Base-by-base conservation (phyloP, 73 alveolate genomes). In the Symbiodinium pilosum region DNA sequence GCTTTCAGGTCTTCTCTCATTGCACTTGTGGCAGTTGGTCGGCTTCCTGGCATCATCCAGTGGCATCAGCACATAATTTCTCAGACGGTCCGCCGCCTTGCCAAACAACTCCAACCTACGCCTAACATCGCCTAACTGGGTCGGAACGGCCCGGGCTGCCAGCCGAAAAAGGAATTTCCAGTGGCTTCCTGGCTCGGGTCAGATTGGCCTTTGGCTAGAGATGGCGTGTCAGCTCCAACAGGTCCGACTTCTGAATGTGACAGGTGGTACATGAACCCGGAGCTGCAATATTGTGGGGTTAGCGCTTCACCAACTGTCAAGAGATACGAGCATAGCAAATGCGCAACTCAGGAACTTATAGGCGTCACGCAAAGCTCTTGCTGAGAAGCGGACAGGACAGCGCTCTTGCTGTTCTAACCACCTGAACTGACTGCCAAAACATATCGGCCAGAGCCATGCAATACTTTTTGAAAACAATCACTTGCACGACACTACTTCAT, bases 1-100 rank as follows among this genome's bases (percentile, higher is more conserved):
- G 81, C 97, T 85, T 81, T 91, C 97, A 11, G 97, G 97, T n/a
- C 97, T 71, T 34, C 77, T 54, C 88, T 59, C 97, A 16, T 68
- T 41, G 84, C 97, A 91, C 52, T 91, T 91, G 41, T 42, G 83
- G 97, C 97, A 91, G 42, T 44, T 71, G 18, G 89, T 59, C 21
- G 54, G 56, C 41, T 86, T 83, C 97, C 89, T 68, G 75, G 28
- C 20, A 43, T n/a, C n/a, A n/a, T n/a, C n/a, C n/a, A n/a, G n/a
- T n/a, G n/a, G n/a, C n/a, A n/a, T n/a, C n/a, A n/a, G 71, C 71
- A 54, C 71, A 14, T 21, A 7, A 4, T 30, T 54, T 24, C n/a
- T 12, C 71, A 7, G 71, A 54, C 71, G 26, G 18, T 4, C 71
- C 71, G 26, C n/a, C n/a, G n/a, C n/a, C n/a, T n/a, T n/a, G n/a